Evolutionary conservation across 257 asterid species (phyloP).

Genomic region (Solanum infundibuliforme): DNA sequence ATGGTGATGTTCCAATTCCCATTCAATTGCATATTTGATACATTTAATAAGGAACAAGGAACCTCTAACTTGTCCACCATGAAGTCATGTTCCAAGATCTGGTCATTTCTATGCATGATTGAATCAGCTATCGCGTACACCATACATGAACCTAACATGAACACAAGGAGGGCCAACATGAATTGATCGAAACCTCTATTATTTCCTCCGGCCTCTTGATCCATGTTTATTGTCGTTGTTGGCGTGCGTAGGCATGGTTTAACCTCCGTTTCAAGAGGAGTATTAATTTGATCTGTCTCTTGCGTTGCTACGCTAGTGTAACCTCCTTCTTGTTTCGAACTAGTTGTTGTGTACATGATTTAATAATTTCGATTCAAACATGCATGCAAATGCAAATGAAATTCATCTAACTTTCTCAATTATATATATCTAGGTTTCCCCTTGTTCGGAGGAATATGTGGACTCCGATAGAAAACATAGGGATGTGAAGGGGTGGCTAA

Average conservation of each 20-base stretch:
- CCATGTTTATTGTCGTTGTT: neutral
- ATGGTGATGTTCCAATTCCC: neutral
- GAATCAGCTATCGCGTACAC: neutral
- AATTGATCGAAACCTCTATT: neutral
- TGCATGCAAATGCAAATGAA: neutral
- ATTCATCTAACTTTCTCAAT: neutral
- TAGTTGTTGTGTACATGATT: neutral
- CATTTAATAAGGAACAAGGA: neutral
- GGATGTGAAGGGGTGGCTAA: neutral
- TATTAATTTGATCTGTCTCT: neutral
- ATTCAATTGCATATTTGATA: neutral
- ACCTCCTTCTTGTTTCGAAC: neutral
- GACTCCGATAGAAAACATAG: neutral
- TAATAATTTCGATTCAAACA: neutral
- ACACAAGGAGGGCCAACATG: neutral
- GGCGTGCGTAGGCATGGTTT: neutral
- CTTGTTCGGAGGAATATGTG: neutral
- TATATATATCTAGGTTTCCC: neutral
- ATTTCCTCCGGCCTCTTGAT: neutral
- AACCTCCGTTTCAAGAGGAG: neutral
- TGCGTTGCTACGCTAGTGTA: neutral
- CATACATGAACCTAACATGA: neutral
- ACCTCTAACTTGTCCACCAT: neutral
- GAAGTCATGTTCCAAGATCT: neutral
- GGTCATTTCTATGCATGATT: neutral